A percentile compares a stretch with the other conserved stretches of the same genome.
These are phyloP conservation scores for Oryza brachyantha DNA, from an alignment of 176 grass and related monocot genomes.

Conservation along the genomic window DNA sequence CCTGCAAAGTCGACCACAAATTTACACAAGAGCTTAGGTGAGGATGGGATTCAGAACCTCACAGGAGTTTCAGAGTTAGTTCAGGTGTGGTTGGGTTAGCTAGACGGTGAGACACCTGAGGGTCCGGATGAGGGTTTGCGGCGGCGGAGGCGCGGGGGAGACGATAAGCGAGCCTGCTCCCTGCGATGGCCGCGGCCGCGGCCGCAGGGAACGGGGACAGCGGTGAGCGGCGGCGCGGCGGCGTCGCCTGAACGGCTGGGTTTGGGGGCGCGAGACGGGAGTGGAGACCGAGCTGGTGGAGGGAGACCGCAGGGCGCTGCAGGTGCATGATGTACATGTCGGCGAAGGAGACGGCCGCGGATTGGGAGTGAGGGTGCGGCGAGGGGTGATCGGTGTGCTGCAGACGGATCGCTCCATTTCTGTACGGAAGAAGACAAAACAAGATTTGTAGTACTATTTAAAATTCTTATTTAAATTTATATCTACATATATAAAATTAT, in stretches of 20 bases:
- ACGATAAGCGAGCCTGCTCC: not conserved
- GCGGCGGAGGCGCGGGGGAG: not conserved
- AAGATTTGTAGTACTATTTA: not conserved
- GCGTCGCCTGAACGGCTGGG: not conserved
- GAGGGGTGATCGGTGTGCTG: not conserved
- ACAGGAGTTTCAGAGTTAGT: not conserved
- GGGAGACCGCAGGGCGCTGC: not conserved
- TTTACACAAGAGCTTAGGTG: not conserved
- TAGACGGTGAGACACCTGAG: not conserved
- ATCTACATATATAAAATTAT: too few species aligned
- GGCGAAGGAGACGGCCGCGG: not conserved
- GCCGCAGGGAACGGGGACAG: not conserved
- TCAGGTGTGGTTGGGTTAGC: not conserved
- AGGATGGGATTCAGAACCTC: not conserved
- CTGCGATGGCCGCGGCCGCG: not conserved
- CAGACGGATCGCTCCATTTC: not conserved
- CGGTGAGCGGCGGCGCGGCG: not conserved
- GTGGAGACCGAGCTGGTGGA: not conserved
- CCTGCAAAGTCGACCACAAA: conserved; percentile 22
- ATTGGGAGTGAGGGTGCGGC: not conserved
- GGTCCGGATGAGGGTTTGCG: not conserved
- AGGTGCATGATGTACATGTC: conserved; percentile 9
- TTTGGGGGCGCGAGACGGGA: not conserved
- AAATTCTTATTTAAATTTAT: too few species aligned
- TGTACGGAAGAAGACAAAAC: not conserved